A percentile compares a stretch with the other conserved stretches of the same genome.
phyloP scores from a whole-genome alignment of 73 alveolate genomes.

The Blepharisma stoltei region DNA sequence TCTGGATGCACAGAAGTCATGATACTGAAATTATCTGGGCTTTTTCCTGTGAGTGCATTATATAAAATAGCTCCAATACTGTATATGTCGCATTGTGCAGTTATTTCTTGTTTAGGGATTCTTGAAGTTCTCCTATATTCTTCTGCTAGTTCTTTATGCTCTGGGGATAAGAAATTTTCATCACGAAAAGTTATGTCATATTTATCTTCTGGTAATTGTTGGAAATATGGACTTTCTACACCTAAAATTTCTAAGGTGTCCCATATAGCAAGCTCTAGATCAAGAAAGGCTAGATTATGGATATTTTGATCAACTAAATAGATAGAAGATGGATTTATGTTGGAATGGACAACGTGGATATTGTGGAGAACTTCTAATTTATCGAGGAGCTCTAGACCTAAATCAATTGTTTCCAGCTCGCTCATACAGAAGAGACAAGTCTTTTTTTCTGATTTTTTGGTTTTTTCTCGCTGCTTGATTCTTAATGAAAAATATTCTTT shows the following conservation, averaged over 20 bases:
- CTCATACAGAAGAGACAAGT: background rate
- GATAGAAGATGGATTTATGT: constrained; percentile 13
- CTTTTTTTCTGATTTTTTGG: background rate
- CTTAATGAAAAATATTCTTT: background rate
- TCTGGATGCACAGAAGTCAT: background rate
- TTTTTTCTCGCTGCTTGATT: no score
- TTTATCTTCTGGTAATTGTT: constrained; percentile 25
- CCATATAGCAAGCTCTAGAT: constrained; percentile 25
- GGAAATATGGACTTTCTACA: constrained; percentile 19
- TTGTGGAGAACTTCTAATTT: constrained; percentile 11
- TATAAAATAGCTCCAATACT: constrained; percentile 23
- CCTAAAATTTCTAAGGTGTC: constrained; percentile 28
- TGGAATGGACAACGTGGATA: constrained; percentile 14
- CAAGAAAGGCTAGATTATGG: constrained; percentile 17
- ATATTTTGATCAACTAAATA: constrained; percentile 19
- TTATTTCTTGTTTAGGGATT: constrained; percentile 25
- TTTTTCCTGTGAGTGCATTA: constrained; percentile 17
- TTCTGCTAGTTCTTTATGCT: constrained; percentile 29
- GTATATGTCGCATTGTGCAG: background rate
- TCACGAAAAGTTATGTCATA: constrained; percentile 24
- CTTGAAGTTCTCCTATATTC: constrained; percentile 8
- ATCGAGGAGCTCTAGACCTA: constrained; percentile 2
- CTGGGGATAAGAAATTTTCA: constrained; percentile 29
- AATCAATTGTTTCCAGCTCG: constrained; percentile 8
- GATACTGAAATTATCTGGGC: background rate